Conservation (phyloP, 1,284 basidiomycete genomes). For the Heliocybe sulcata region DNA sequence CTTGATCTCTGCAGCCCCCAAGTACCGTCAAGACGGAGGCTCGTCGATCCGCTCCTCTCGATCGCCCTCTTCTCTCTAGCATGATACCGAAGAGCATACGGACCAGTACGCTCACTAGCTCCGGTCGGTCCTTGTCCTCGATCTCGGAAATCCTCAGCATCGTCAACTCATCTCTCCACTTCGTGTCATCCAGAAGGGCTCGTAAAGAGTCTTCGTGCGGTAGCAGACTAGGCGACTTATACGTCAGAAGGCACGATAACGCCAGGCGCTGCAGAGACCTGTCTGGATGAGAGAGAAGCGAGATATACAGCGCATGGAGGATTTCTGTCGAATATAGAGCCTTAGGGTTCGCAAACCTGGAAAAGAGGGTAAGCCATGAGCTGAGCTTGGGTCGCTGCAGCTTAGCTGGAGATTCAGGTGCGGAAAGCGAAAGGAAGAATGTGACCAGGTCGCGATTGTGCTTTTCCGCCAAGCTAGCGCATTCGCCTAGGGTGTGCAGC, state of each 20-base stretch:
- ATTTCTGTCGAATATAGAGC: slow-evolving; percentile 68
- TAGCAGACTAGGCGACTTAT: slow-evolving; percentile 66
- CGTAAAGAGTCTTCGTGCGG: slow-evolving; percentile 66
- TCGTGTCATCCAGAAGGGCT: slow-evolving; percentile 75
- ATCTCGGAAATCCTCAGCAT: slow-evolving; percentile 65
- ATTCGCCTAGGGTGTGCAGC: slow-evolving; percentile 59
- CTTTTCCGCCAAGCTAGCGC: slow-evolving; percentile 69
- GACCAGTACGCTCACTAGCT: slow-evolving; percentile 71
- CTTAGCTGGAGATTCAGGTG: slow-evolving; percentile 30
- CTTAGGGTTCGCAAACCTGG: slow-evolving; percentile 89
- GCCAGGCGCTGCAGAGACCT: slow-evolving; percentile 71
- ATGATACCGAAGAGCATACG: slow-evolving; percentile 87
- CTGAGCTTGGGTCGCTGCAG: slow-evolving; percentile 53
- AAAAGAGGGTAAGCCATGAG: slow-evolving; percentile 81
- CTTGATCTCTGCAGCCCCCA: slow-evolving; percentile 63
- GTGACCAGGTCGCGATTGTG: slow-evolving; percentile 80
- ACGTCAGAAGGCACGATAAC: slow-evolving; percentile 78
- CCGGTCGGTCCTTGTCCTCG: slow-evolving; percentile 54
- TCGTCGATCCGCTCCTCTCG: slow-evolving; percentile 68
- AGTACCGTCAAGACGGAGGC: slow-evolving; percentile 75
- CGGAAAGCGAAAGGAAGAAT: slow-evolving; percentile 61
- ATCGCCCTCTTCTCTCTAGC: slow-evolving; percentile 74
- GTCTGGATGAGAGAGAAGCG: slow-evolving; percentile 85
- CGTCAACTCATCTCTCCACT: slow-evolving; percentile 86
- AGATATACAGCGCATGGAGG: slow-evolving; percentile 64